phyloP scores from a whole-genome alignment of 176 grass and related monocot genomes.

The Ananas comosus region DNA sequence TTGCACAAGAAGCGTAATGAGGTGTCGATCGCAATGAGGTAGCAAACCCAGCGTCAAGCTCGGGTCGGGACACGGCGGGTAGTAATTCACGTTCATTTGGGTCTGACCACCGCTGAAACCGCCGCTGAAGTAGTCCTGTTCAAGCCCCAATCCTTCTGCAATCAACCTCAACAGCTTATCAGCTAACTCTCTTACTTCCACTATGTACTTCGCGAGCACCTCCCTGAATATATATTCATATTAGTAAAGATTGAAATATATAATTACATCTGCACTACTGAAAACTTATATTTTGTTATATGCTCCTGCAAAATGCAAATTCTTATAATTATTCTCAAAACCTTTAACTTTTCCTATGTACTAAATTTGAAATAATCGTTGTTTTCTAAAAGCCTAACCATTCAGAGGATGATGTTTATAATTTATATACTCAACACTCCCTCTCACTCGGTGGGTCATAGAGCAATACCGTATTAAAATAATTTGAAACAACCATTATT shows the following conservation, averaged over 20 bases:
- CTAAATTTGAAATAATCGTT: too few relatives aligned
- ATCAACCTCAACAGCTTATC: conserved; percentile 17
- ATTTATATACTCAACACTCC: too few relatives aligned
- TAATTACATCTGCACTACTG: conserved; percentile 22
- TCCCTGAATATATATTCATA: background rate
- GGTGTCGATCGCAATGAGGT: conserved; percentile 29
- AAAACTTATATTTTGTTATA: too few relatives aligned
- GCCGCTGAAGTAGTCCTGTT: conserved; percentile 19
- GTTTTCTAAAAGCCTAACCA: too few relatives aligned
- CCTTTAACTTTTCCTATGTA: too few relatives aligned
- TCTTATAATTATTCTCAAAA: too few relatives aligned
- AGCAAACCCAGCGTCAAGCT: conserved; percentile 34
- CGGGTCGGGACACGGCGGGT: conserved; percentile 26
- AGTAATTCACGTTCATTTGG: conserved; percentile 22
- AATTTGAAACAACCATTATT: too few relatives aligned
- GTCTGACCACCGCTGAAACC: conserved; percentile 15
- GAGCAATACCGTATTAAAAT: too few relatives aligned
- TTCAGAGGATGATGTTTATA: too few relatives aligned
- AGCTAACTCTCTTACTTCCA: conserved; percentile 11
- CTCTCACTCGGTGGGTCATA: too few relatives aligned
- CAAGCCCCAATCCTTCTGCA: conserved; percentile 27
- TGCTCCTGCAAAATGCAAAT: too few relatives aligned
- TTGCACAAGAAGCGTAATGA: conserved; percentile 29
- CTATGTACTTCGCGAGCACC: background rate
- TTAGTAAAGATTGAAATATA: background rate